These are phyloP conservation scores for Plectosphaerella sp. DNA, from an alignment of 2,329 filamentous ascomycete genomes.

Conservation along the genomic window DNA sequence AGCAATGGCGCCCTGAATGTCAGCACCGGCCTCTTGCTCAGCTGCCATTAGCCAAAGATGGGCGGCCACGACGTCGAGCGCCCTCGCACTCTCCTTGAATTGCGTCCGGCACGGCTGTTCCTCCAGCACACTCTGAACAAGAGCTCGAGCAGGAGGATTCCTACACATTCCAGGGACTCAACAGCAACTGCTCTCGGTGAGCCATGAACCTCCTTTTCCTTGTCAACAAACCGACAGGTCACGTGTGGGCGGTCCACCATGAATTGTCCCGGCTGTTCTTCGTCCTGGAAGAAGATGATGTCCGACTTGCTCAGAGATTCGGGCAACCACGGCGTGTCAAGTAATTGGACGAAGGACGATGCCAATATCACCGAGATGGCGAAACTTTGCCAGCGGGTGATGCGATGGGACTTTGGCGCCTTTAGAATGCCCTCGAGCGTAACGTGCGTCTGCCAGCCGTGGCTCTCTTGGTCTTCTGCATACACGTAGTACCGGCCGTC, in stretches of 20 bases:
- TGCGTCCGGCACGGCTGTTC: slow-evolving; percentile 25
- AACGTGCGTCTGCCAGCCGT: not conserved
- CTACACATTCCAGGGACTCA: not conserved
- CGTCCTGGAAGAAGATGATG: slow-evolving; percentile 7
- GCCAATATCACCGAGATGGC: slow-evolving; percentile 15
- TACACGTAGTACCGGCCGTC: slow-evolving; percentile 15
- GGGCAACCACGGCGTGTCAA: slow-evolving; percentile 17
- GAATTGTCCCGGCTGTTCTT: not conserved
- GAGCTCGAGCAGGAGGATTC: slow-evolving; percentile 3
- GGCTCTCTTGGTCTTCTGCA: slow-evolving; percentile 1
- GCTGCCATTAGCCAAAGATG: not conserved
- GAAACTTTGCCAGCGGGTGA: slow-evolving; percentile 15
- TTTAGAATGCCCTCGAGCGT: slow-evolving; percentile 13
- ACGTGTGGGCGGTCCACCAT: slow-evolving; percentile 12
- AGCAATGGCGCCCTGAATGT: not conserved
- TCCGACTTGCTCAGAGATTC: slow-evolving; percentile 10
- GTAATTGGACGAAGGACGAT: slow-evolving; percentile 20
- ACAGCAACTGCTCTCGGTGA: not conserved
- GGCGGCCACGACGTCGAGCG: slow-evolving; percentile 6
- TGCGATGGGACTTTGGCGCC: slow-evolving; percentile 1
- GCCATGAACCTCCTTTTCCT: not conserved
- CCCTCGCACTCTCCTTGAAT: slow-evolving; percentile 22
- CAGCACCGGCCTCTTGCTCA: not conserved
- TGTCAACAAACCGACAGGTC: slow-evolving; percentile 2
- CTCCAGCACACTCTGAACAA: slow-evolving; percentile 2